A percentile compares a stretch with the other conserved stretches of the same genome.
phyloP scores from a whole-genome alignment of 306 rosid genomes.

The Begonia masoniana region DNA sequence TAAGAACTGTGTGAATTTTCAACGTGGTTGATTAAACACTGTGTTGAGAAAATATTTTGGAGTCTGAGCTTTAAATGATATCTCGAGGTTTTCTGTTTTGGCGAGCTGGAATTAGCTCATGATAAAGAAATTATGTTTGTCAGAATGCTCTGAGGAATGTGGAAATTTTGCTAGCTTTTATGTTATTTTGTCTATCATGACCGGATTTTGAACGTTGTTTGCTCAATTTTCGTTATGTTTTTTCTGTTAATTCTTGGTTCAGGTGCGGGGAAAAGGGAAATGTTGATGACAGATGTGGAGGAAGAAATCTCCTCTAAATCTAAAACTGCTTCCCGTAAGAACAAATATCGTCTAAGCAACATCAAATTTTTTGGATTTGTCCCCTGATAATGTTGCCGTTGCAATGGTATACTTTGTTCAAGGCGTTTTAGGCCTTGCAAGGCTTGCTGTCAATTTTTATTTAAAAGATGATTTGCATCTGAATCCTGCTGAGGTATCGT shows the following conservation, averaged over 20 bases:
- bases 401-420: constrained; percentile 99
- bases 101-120: not conserved
- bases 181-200: not conserved
- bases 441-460: constrained; percentile 82
- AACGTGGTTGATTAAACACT: not conserved
- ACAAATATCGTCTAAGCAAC: constrained; percentile 21
- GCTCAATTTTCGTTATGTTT: not conserved
- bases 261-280: constrained; percentile 57
- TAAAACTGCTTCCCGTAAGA: constrained; percentile 28
- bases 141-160: not conserved
- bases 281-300: constrained; percentile 21
- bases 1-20: too few species aligned
- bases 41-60: not conserved
- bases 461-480: constrained; percentile 87
- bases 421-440: constrained; percentile 91
- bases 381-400: constrained; percentile 83
- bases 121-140: too few species aligned
- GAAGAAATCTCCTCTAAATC: constrained; percentile 30
- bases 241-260: constrained; percentile 13
- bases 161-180: not conserved
- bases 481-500: constrained; percentile 88
- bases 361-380: constrained; percentile 59
- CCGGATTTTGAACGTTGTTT: not conserved
- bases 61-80: not conserved
- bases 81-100: not conserved